Evolutionary conservation across 495 filamentous ascomycete species (phyloP).

Genomic region (Bryoglossum gracile): DNA sequence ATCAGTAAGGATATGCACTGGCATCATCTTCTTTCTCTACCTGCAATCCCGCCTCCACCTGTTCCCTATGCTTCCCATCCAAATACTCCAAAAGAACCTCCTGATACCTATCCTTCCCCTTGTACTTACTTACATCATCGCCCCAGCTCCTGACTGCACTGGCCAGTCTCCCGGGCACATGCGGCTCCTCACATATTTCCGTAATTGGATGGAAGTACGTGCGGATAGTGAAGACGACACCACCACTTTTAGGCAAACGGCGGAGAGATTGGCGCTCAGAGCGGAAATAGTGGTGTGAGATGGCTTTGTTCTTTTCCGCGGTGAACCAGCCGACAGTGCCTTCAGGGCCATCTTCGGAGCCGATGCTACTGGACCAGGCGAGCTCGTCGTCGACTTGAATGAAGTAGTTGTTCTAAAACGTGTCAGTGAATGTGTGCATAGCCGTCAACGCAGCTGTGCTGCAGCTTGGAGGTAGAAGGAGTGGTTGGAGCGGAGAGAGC

Average conservation of each 20-base stretch:
- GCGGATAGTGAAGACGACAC: conserved; percentile 72
- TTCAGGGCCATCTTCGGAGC: conserved; percentile 55
- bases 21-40: conserved; percentile 53
- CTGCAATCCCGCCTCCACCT: conserved; percentile 58
- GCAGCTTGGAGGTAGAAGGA: no score
- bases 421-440: conserved; percentile 16
- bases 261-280: conserved; percentile 74
- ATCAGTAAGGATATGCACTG: conserved; percentile 35
- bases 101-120: conserved; percentile 73
- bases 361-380: conserved; percentile 68
- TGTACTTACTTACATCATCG: conserved; percentile 75
- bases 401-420: conserved; percentile 54
- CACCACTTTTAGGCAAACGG: conserved; percentile 64
- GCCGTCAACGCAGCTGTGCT: no score
- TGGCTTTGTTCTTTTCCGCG: conserved; percentile 68
- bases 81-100: conserved; percentile 78
- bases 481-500: no score
- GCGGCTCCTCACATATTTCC: conserved; percentile 58
- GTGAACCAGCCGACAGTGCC: conserved; percentile 60
- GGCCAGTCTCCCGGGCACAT: conserved; percentile 65
- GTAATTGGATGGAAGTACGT: conserved; percentile 71
- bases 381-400: conserved; percentile 69
- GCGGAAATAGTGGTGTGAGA: conserved; percentile 71
- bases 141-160: conserved; percentile 78
- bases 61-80: conserved; percentile 70